These are phyloP conservation scores for Mikania micrantha DNA, from an alignment of 129 eudicot species.

Conservation along the genomic window DNA sequence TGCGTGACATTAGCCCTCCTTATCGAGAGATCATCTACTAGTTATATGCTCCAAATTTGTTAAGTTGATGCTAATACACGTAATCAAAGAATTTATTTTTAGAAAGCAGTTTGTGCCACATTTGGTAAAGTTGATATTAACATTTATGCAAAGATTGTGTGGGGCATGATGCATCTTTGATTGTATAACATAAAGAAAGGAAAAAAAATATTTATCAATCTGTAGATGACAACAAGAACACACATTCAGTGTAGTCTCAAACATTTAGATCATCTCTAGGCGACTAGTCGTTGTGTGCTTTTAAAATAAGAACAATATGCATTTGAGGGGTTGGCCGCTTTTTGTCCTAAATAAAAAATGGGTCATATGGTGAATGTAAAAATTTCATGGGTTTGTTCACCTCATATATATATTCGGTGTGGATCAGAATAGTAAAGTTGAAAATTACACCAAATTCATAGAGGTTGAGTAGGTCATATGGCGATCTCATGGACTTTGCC, in stretches of 20 bases:
- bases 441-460: not conserved
- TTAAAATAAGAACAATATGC: not conserved
- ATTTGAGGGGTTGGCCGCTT: not conserved
- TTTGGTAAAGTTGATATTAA: not conserved
- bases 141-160: not conserved
- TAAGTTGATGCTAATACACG: not conserved
- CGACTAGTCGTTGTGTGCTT: not conserved
- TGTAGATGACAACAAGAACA: not conserved
- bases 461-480: not conserved
- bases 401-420: not conserved
- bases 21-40: not conserved
- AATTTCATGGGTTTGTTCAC: not conserved
- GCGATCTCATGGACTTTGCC: not conserved
- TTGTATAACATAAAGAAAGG: not conserved
- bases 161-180: not conserved
- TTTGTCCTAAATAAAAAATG: not conserved
- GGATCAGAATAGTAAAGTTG: not conserved
- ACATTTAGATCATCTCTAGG: not conserved
- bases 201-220: not conserved
- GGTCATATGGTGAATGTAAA: not conserved
- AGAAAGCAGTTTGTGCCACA: not conserved
- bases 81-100: not conserved
- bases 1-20: not conserved
- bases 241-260: not conserved
- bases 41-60: not conserved